Evolutionary conservation across 1,284 basidiomycete species (phyloP).

Genomic region (Phellinidium pouzarii): DNA sequence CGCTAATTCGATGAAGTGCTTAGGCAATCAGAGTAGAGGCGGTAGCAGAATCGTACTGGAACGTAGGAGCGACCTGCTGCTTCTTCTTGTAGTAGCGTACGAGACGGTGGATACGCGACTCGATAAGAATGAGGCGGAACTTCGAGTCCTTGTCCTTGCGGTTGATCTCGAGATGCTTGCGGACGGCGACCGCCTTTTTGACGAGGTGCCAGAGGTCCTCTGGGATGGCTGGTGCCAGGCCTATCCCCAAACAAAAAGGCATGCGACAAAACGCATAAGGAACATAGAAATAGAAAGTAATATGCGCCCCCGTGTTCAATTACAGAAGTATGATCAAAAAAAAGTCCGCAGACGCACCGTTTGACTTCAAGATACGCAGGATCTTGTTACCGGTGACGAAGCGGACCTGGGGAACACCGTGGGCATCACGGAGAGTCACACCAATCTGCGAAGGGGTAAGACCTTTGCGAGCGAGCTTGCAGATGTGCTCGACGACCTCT

Average conservation of each 20-base stretch:
- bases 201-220: conserved; percentile 99
- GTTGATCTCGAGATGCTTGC: conserved; percentile 98
- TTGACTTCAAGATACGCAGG: conserved; percentile 93
- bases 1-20: conserved; percentile 22
- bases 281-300: conserved; percentile 22
- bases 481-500: conserved; percentile 94
- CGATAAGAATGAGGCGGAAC: conserved; percentile 97
- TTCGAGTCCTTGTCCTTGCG: conserved; percentile 98
- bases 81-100: conserved; percentile 97
- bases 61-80: conserved; percentile 95
- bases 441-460: conserved; percentile 97
- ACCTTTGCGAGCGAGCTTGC: conserved; percentile 97
- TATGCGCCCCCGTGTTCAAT: conserved; percentile 22
- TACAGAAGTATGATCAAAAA: conserved; percentile 21
- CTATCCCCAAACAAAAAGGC: conserved; percentile 66
- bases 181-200: conserved; percentile 99
- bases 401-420: conserved; percentile 96
- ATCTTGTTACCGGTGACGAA: conserved; percentile 99
- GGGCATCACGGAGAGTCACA: conserved; percentile 95
- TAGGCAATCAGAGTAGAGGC: conserved; percentile 82
- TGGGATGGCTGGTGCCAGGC: conserved; percentile 95
- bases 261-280: conserved; percentile 24
- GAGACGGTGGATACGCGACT: conserved; percentile 96
- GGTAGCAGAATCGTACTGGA: conserved; percentile 95
- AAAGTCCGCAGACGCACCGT: conserved; percentile 52